Evolutionary conservation across 768 basidiomycete species (phyloP).

Genomic region (Mrakia frigida): DNA sequence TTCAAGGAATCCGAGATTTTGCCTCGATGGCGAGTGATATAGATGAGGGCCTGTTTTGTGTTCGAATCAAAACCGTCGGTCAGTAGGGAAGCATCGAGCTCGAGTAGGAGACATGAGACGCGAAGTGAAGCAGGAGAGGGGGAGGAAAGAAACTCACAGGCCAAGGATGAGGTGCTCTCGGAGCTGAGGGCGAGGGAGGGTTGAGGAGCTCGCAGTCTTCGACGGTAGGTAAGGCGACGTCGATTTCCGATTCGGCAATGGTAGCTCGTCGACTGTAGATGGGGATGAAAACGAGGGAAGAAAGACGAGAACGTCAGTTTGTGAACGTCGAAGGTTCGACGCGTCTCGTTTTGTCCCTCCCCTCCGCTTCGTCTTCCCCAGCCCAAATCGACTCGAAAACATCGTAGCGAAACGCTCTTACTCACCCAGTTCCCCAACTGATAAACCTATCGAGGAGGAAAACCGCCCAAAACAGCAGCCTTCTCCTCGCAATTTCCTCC

Average conservation of each 20-base stretch:
- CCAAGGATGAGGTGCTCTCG: conserved; percentile 8
- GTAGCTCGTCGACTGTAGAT: background rate
- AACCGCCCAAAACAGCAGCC: conserved; percentile 30
- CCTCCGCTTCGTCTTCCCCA: background rate
- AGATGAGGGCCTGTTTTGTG: conserved; percentile 23
- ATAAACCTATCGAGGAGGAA: conserved; percentile 30
- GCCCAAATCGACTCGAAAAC: no score
- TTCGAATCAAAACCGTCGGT: no score
- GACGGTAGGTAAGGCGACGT: conserved; percentile 19
- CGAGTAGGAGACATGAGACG: no score
- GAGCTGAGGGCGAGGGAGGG: background rate
- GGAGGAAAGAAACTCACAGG: no score
- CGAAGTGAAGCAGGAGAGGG: no score
- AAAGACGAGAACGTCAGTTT: background rate
- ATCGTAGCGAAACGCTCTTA: background rate
- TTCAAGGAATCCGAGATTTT: conserved; percentile 27
- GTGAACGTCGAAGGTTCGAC: no score
- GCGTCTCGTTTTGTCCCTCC: background rate
- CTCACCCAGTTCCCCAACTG: conserved; percentile 25
- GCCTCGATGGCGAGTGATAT: conserved; percentile 14
- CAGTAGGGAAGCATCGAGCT: no score
- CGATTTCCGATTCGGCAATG: conserved; percentile 29
- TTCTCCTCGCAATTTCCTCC: conserved; percentile 20
- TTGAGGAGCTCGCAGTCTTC: conserved; percentile 28
- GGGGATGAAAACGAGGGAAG: background rate